Conservation (phyloP, 2,329 filamentous ascomycete genomes). For the Aspergillus quadricinctus region DNA sequence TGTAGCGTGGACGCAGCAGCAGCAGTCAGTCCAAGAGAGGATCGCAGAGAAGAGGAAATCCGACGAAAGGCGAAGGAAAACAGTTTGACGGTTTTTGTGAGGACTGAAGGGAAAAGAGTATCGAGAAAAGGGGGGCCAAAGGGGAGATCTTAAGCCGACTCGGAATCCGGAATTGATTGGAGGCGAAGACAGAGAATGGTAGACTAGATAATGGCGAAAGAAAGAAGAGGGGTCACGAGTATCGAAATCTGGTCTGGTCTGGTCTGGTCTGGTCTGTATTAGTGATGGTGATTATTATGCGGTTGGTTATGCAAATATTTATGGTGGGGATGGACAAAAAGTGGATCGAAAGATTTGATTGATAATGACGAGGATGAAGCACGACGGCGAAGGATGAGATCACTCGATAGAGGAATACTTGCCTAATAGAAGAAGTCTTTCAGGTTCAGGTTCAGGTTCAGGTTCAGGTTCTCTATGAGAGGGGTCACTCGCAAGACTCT, state of each 20-base stretch:
- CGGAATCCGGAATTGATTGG: conserved; percentile 3
- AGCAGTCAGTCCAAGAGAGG: conserved; percentile 67
- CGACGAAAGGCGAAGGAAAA: conserved; percentile 79
- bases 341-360: neutral
- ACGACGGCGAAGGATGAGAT: neutral
- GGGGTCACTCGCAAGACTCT: too few species aligned
- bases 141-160: conserved; percentile 13
- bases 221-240: conserved; percentile 13
- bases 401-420: neutral
- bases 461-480: neutral
- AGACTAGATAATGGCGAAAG: conserved; percentile 5
- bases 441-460: too few species aligned
- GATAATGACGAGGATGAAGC: neutral
- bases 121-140: conserved; percentile 10
- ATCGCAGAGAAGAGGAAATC: conserved; percentile 61
- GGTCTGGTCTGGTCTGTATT: neutral
- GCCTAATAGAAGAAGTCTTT: neutral
- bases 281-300: neutral
- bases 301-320: neutral
- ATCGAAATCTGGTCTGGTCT: neutral
- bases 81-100: conserved; percentile 69
- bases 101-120: conserved; percentile 9
- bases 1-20: conserved; percentile 67
- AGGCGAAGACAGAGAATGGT: conserved; percentile 11
- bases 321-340: neutral